phyloP scores from a whole-genome alignment of 768 basidiomycete genomes.

The Hericium alpestre region DNA sequence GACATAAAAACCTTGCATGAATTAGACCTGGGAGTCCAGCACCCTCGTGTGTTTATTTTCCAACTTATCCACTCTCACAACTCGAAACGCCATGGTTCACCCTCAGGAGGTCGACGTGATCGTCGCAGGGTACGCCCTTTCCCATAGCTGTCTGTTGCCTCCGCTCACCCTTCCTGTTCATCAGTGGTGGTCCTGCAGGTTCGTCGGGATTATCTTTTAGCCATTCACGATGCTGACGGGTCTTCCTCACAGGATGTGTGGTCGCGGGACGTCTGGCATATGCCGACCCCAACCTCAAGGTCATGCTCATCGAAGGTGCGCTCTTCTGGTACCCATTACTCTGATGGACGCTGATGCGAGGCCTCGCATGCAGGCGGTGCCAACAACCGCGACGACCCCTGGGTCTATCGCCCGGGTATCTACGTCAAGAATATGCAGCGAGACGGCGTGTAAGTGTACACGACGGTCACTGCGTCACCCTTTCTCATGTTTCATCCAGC shows the following conservation, averaged over 20 bases:
- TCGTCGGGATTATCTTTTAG: background rate
- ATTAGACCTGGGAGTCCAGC: background rate
- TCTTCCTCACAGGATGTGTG: constrained; percentile 37
- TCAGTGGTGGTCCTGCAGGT: constrained; percentile 55
- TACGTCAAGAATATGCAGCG: constrained; percentile 64
- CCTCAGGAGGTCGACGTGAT: constrained; percentile 68
- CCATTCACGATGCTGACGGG: no score
- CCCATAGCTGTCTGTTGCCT: background rate
- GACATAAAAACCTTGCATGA: background rate
- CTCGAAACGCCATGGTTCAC: constrained; percentile 28
- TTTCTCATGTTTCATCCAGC: constrained; percentile 21
- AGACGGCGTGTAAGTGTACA: constrained; percentile 44
- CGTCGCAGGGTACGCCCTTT: constrained; percentile 38
- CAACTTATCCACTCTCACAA: background rate
- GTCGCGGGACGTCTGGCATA: constrained; percentile 61
- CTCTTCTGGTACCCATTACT: background rate
- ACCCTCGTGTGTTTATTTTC: background rate
- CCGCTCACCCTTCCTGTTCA: background rate
- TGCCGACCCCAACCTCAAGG: constrained; percentile 62
- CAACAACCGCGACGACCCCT: constrained; percentile 65
- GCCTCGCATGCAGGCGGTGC: constrained; percentile 35
- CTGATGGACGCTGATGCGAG: no score
- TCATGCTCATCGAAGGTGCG: constrained; percentile 65
- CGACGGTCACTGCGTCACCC: background rate
- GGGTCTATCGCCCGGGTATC: constrained; percentile 67